phyloP scores from a whole-genome alignment of 2,329 filamentous ascomycete species.

The Claviceps cyperi region DNA sequence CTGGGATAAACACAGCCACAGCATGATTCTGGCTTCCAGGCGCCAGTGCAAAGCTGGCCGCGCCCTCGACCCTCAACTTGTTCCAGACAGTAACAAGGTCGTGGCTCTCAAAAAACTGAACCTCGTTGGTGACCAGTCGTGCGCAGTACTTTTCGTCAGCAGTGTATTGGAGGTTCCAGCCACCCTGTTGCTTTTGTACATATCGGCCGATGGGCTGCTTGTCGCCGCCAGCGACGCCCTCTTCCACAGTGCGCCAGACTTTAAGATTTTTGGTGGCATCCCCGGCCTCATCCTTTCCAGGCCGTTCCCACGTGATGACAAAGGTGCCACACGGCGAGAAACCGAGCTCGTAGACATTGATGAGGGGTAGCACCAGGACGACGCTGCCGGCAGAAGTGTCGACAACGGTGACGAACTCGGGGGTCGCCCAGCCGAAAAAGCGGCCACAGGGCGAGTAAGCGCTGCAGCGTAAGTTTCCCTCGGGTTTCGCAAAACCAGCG shows the following conservation, averaged over 20 bases:
- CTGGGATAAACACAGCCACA: constrained; percentile 87
- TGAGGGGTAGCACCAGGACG: constrained; percentile 59
- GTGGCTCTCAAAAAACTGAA: constrained; percentile 88
- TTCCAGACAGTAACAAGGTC: constrained; percentile 85
- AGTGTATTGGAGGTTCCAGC: constrained; percentile 97
- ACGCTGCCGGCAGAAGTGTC: constrained; percentile 65
- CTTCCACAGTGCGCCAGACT: constrained; percentile 78
- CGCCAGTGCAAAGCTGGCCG: constrained; percentile 76
- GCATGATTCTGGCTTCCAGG: constrained; percentile 73
- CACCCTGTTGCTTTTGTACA: constrained; percentile 88
- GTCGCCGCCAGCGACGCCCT: constrained; percentile 43
- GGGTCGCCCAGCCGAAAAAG: constrained; percentile 90
- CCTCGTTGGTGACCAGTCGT: constrained; percentile 87
- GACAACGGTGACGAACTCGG: constrained; percentile 71
- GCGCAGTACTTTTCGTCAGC: constrained; percentile 87
- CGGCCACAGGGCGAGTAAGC: constrained; percentile 90
- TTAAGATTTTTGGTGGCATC: constrained; percentile 94
- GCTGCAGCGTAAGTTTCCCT: constrained; percentile 90
- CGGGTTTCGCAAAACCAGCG: constrained; percentile 70
- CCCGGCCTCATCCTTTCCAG: constrained; percentile 81
- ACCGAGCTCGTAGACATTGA: constrained; percentile 83
- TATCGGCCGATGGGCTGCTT: constrained; percentile 73
- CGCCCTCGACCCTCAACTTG: constrained; percentile 84
- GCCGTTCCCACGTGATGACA: constrained; percentile 92
- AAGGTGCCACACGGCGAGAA: constrained; percentile 90